phyloP scores from a whole-genome alignment of 139 green algal species.

The Pleodorina starrii region DNA sequence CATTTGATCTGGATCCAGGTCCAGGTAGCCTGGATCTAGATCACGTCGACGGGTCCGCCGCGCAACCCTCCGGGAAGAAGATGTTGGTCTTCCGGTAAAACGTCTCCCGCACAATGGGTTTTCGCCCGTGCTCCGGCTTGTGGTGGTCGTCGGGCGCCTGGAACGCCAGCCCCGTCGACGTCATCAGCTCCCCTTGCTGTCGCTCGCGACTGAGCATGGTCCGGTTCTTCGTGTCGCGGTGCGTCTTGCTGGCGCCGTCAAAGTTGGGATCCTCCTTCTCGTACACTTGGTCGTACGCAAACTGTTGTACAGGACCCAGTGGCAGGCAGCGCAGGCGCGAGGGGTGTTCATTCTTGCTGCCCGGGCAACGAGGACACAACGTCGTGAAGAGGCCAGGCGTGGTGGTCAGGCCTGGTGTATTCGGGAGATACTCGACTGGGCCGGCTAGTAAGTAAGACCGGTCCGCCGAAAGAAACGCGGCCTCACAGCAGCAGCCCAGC shows the following conservation, averaged over 20 bases:
- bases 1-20: no score
- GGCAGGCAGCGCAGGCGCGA: no score
- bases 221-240: conserved; percentile 84
- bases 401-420: no score
- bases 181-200: conserved; percentile 63
- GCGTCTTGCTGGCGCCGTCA: conserved; percentile 69
- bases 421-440: no score
- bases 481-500: no score
- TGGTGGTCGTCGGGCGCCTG: conserved; percentile 62
- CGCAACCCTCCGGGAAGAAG: conserved; percentile 69
- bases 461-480: no score
- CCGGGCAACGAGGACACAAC: no score
- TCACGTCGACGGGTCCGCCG: conserved; percentile 55
- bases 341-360: no score
- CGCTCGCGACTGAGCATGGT: conserved; percentile 77
- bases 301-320: conserved; percentile 54
- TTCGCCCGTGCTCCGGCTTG: conserved; percentile 84
- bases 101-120: conserved; percentile 83
- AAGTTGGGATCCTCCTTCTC: conserved; percentile 73
- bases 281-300: conserved; percentile 87
- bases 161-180: conserved; percentile 66
- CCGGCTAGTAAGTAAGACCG: no score
- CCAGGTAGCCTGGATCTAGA: no score
- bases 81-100: conserved; percentile 86
- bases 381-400: no score